These are phyloP conservation scores for Gastrolobium bilobum DNA, from an alignment of 306 rosid genomes.

Conservation along the genomic window DNA sequence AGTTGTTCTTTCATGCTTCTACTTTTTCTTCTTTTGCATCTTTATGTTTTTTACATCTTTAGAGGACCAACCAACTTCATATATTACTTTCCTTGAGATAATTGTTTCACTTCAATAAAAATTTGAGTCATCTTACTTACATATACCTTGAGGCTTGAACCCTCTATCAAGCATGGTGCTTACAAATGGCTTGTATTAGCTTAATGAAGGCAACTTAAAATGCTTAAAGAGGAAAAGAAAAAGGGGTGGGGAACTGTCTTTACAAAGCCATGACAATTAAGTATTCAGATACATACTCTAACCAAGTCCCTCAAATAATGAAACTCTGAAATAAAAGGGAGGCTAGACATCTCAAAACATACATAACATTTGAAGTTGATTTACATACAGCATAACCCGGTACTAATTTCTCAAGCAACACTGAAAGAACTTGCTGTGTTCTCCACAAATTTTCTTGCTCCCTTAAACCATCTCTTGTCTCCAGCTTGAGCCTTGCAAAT, in stretches of 20 bases:
- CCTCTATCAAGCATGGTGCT: constrained; percentile 27
- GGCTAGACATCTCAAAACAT: constrained; percentile 50
- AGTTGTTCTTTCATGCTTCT: background rate
- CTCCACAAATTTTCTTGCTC: constrained; percentile 92
- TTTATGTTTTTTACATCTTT: background rate
- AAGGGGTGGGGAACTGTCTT: constrained; percentile 19
- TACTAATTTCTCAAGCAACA: constrained; percentile 68
- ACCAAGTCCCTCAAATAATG: constrained; percentile 56
- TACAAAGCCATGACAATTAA: constrained; percentile 43
- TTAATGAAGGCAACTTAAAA: constrained; percentile 17
- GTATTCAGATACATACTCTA: constrained; percentile 52
- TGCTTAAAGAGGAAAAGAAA: background rate
- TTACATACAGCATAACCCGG: constrained; percentile 53
- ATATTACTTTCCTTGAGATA: background rate
- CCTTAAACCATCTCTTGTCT: constrained; percentile 99
- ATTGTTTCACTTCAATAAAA: no score
- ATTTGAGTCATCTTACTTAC: background rate
- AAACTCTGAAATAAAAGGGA: constrained; percentile 40
- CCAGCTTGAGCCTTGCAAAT: constrained; percentile 99
- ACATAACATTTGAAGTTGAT: constrained; percentile 52
- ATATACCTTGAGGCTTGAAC: constrained; percentile 2
- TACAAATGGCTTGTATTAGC: background rate
- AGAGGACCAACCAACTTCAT: background rate
- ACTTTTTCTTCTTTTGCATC: background rate
- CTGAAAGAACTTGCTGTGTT: constrained; percentile 81